A percentile compares a stretch with the other conserved stretches of the same genome.
phyloP scores from a whole-genome alignment of 2,329 filamentous ascomycete genomes.

The Penicillium crustosum region DNA sequence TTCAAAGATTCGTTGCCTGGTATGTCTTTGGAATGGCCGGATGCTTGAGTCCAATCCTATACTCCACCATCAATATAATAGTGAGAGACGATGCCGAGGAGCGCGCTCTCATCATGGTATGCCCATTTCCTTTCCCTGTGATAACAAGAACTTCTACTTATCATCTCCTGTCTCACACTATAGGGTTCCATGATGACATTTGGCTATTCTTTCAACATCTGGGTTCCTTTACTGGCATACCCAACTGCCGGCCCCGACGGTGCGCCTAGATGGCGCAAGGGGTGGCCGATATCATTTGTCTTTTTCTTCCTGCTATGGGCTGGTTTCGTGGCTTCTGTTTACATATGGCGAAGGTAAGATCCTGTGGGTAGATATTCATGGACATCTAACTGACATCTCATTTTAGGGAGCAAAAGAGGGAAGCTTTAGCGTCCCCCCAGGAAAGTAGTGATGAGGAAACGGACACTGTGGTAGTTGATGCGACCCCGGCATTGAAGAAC shows the following conservation, averaged over 20 bases:
- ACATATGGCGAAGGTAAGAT: constrained; percentile 23
- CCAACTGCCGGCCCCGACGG: constrained; percentile 45
- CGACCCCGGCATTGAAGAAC: neutral
- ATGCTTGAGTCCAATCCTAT: constrained; percentile 45
- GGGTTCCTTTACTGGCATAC: constrained; percentile 47
- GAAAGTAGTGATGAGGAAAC: constrained; percentile 14
- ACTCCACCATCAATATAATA: constrained; percentile 47
- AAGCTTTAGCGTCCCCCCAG: neutral
- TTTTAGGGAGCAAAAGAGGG: constrained; percentile 10
- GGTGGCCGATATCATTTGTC: constrained; percentile 50
- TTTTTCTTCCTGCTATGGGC: constrained; percentile 50
- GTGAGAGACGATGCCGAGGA: constrained; percentile 44
- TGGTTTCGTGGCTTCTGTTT: constrained; percentile 23
- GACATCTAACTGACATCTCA: neutral
- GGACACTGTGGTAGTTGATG: constrained; percentile 14
- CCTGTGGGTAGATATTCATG: neutral
- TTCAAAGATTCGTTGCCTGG: constrained; percentile 43
- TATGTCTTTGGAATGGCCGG: constrained; percentile 44
- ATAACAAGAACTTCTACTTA: neutral
- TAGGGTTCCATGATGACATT: constrained; percentile 51
- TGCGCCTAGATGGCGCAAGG: constrained; percentile 51
- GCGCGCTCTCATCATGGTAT: constrained; percentile 38
- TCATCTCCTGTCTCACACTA: neutral
- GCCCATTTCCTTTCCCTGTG: neutral
- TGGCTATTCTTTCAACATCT: constrained; percentile 49